Base-by-base conservation (phyloP, 139 green algal species). In the Pseudopediastrum boryanum region DNA sequence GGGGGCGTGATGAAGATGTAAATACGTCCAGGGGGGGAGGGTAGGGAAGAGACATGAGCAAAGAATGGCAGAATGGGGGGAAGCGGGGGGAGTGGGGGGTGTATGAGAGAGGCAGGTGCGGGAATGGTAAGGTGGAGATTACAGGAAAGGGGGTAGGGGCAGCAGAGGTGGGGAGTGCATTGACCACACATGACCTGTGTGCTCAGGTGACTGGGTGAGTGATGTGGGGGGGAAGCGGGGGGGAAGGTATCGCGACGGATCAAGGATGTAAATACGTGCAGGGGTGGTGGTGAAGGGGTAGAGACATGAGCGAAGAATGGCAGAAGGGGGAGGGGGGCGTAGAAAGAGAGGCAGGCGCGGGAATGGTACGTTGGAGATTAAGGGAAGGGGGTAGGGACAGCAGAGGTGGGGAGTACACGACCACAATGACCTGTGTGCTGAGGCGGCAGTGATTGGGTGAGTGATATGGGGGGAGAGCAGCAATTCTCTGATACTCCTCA, bases 91-190 rank as follows among this genome's bases (percentile, higher is more conserved):
- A 9, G 56, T n/a, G 56, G 21, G 21, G 56, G 13, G 35, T 21
- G 56, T 12, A n/a, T n/a, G n/a, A n/a, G n/a, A n/a, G n/a, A n/a
- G n/a, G n/a, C n/a, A n/a, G n/a, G n/a, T n/a, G 96, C 44, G 96
- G 99, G 63, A 96, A 99, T 75, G 96, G 99, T 80, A 96, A 99
- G 25, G 95, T 96, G 78, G 96, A 97, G 66, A 93, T 98, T 21
- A 90, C 74, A 7, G 96, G 96, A 16, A 96, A 99, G 84, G 83
- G 95, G 67, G 93, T 99, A 31, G 96, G 96, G 31, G 96, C 96
- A 6, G 95, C 95, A 9, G 96, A 99, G 89, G 94, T 99, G 72
- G 96, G 98, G 89, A 88, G 71, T 39, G 94, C 96, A 27, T 86
- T 99, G 2, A 90, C 94, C 19, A 62, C 52, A 12, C 90, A 98